These are phyloP conservation scores for Quercus berberidifolia DNA, from an alignment of 306 rosid species.

Conservation along the genomic window DNA sequence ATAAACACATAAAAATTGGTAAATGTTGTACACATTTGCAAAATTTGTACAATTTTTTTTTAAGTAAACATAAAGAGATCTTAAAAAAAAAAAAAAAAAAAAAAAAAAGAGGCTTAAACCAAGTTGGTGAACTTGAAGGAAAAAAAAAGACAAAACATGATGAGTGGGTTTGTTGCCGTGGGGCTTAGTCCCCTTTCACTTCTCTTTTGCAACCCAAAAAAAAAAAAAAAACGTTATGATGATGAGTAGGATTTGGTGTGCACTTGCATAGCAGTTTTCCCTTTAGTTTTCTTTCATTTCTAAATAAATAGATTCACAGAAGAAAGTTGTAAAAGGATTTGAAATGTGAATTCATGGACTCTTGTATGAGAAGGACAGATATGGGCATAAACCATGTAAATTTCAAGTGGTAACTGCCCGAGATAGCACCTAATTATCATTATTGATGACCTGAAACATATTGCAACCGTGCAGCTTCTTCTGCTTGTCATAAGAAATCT, in stretches of 20 bases:
- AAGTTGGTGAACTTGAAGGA: too few relatives aligned
- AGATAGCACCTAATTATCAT: conserved; percentile 48
- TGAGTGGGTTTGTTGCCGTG: too few relatives aligned
- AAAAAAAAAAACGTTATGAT: background rate
- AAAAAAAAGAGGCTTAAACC: too few relatives aligned
- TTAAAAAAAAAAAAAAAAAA: too few relatives aligned
- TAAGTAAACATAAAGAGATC: too few relatives aligned
- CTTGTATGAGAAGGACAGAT: too few relatives aligned
- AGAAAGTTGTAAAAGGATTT: background rate
- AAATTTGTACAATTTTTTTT: too few relatives aligned
- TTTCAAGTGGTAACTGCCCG: conserved; percentile 17
- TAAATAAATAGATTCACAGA: background rate
- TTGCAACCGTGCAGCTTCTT: conserved; percentile 28
- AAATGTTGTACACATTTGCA: too few relatives aligned
- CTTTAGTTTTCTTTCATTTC: too few relatives aligned
- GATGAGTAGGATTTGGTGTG: background rate
- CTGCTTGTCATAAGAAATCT: conserved; percentile 34
- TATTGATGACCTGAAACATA: conserved; percentile 22
- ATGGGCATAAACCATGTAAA: background rate
- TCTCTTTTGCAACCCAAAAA: background rate
- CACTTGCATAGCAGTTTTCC: background rate
- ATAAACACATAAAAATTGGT: too few relatives aligned
- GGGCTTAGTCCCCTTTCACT: too few relatives aligned
- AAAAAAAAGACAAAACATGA: background rate
- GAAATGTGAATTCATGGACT: background rate